Evolutionary conservation across 306 rosid species (phyloP).

Genomic region (Delonix regia): DNA sequence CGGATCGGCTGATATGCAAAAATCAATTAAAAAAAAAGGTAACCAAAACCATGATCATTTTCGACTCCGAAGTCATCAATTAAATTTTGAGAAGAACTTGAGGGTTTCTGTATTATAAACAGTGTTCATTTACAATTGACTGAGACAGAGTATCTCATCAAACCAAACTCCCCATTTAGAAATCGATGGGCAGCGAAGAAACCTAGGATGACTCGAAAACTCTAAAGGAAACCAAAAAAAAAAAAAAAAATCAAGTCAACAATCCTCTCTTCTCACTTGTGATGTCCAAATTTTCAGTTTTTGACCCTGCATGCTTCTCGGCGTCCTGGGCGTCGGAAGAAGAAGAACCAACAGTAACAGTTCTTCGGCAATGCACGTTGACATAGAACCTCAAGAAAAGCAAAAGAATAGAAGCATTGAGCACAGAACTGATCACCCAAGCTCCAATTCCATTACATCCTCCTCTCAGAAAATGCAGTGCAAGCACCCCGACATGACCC

Average conservation of each 20-base stretch:
- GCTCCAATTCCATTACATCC: conserved; percentile 91
- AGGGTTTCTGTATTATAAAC: background rate
- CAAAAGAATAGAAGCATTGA: conserved; percentile 57
- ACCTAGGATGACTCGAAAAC: too few species aligned
- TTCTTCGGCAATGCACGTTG: conserved; percentile 28
- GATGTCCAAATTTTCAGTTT: background rate
- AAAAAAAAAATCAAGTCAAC: background rate
- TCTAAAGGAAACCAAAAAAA: background rate
- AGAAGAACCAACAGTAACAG: background rate
- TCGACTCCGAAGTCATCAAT: background rate
- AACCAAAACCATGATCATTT: background rate
- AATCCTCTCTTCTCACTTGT: background rate
- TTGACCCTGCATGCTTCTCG: background rate
- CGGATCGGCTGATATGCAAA: too few species aligned
- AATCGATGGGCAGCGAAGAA: too few species aligned
- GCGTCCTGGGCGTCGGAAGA: background rate
- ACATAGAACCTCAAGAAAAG: conserved; percentile 55
- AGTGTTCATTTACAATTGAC: conserved; percentile 4
- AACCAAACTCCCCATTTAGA: too few species aligned
- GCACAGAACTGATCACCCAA: conserved; percentile 61
- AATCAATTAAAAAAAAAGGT: too few species aligned
- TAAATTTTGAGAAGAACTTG: background rate
- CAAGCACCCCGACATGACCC: conserved; percentile 65
- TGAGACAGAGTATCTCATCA: background rate
- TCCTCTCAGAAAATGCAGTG: conserved; percentile 63